Conservation (phyloP, 2,329 filamentous ascomycete species). For the Clonostachys rosea region DNA sequence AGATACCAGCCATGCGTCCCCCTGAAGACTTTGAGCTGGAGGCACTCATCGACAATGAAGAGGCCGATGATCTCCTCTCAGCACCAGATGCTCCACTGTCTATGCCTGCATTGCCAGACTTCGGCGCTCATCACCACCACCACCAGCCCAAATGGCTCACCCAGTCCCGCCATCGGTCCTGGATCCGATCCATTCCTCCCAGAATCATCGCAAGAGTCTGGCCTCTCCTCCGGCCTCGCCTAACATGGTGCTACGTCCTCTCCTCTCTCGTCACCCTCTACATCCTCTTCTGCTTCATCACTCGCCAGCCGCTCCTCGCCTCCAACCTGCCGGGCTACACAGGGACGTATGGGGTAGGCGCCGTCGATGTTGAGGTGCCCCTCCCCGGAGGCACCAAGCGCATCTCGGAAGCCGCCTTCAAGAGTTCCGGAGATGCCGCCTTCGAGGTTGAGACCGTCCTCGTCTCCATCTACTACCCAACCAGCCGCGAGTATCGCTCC, state of each 20-base stretch:
- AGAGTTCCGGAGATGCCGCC: conserved; percentile 24
- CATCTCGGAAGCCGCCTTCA: conserved; percentile 25
- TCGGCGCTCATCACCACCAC: not conserved
- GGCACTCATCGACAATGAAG: conserved; percentile 3
- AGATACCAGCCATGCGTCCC: conserved; percentile 22
- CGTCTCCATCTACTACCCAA: conserved; percentile 45
- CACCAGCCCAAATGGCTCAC: conserved; percentile 3
- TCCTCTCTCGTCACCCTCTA: conserved; percentile 22
- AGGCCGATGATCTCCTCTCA: not conserved
- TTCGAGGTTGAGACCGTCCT: conserved; percentile 42
- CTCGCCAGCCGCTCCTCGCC: conserved; percentile 34
- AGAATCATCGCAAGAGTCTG: not conserved
- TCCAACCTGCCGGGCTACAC: conserved; percentile 36
- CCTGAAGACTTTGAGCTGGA: conserved; percentile 2
- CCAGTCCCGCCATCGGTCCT: not conserved
- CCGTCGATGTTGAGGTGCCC: conserved; percentile 40
- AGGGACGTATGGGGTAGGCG: conserved; percentile 37
- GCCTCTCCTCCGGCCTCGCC: conserved; percentile 18
- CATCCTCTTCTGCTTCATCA: conserved; percentile 30
- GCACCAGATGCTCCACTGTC: conserved; percentile 1
- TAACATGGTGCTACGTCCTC: conserved; percentile 25
- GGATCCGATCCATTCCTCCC: not conserved
- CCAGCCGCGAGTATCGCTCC: conserved; percentile 17
- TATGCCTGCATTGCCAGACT: not conserved
- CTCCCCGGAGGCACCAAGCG: conserved; percentile 19